A percentile compares a stretch with the other conserved stretches of the same genome.
These are phyloP conservation scores for Hebeloma cylindrosporum DNA, from an alignment of 768 basidiomycete species.

Conservation along the genomic window DNA sequence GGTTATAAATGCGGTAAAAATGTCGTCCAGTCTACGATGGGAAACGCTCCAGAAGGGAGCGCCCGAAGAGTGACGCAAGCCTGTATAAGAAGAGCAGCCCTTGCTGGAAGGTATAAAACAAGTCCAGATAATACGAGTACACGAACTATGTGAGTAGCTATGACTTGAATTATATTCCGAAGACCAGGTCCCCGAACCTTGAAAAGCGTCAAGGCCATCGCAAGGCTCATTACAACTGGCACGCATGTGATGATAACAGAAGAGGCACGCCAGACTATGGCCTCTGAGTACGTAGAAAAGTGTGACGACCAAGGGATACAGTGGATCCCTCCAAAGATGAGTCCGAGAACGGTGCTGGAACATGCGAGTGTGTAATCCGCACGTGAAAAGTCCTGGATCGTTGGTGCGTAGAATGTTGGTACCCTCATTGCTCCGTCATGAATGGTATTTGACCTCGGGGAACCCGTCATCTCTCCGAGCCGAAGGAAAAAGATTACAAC, in stretches of 20 bases:
- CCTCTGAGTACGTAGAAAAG: constrained; percentile 1
- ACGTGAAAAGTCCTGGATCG: background rate
- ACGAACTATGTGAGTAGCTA: background rate
- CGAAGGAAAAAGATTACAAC: too few species aligned
- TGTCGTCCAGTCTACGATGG: background rate
- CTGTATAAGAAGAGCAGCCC: background rate
- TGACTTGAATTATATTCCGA: too few species aligned
- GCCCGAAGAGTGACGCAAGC: background rate
- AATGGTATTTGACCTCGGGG: too few species aligned
- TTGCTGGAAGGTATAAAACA: background rate
- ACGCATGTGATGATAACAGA: background rate
- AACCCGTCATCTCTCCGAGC: too few species aligned
- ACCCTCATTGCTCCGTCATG: too few species aligned
- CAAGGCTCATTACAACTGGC: background rate
- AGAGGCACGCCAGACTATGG: constrained; percentile 3
- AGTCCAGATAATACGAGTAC: background rate
- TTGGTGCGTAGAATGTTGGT: constrained; percentile 3
- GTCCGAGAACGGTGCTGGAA: background rate
- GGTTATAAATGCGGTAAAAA: background rate
- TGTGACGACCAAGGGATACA: constrained; percentile 8
- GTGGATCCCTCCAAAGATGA: constrained; percentile 11
- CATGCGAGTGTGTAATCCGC: background rate
- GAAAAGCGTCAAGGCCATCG: background rate
- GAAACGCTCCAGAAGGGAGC: background rate
- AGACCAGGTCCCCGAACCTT: too few species aligned